Evolutionary conservation across 805 yeast species (phyloP), one percentile per base, ranked within the genome.

Genomic region (Kuraishia borneana): DNA sequence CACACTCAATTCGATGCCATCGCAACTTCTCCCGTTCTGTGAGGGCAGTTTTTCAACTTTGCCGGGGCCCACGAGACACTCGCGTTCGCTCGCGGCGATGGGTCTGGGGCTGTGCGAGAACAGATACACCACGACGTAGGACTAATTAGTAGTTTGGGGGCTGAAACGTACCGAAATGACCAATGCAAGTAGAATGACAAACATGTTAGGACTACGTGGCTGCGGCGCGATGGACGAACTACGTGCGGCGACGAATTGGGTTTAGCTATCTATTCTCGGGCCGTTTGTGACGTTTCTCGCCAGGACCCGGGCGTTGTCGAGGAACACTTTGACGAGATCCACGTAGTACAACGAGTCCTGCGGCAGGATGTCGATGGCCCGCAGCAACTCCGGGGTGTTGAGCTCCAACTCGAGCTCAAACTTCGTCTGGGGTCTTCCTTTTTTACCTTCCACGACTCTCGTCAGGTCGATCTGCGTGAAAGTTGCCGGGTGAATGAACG

Each of bases 391-490:
- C 1, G 42, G 36, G 5, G 55, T 50, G 30, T 56, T 51, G 32
- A 58, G 38, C 35, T 58, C 63, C 26, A 58, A 39, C 37, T 58
- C 63, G 32, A 57, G 39, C 38, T 58, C 63, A 34, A 48, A 54
- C 35, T 46, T 48, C 18, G 41, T 37, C 9, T 18, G 31, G n/a
- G 22, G 32, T 21, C 21, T 29, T 3, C 35, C 39, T 26, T 50
- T 52, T 34, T 49, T 43, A 3, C 32, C 30, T 35, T 57, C 58
- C 40, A 43, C 47, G 2, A 81, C 83, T 42, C 70, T 67, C 1
- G 94, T 83, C 40, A 82, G 57, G 55, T 83, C 94, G 43, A 83
- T 70, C 45, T 76, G 66, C 1, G 88, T 77, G 27, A 75, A 73
- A 2, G 92, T 80, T 6, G 78, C 76, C n/a, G 70, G 64, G 42